Evolutionary conservation across 2,329 filamentous ascomycete species (phyloP).

Genomic region (Dothidotthia symphoricarpi): DNA sequence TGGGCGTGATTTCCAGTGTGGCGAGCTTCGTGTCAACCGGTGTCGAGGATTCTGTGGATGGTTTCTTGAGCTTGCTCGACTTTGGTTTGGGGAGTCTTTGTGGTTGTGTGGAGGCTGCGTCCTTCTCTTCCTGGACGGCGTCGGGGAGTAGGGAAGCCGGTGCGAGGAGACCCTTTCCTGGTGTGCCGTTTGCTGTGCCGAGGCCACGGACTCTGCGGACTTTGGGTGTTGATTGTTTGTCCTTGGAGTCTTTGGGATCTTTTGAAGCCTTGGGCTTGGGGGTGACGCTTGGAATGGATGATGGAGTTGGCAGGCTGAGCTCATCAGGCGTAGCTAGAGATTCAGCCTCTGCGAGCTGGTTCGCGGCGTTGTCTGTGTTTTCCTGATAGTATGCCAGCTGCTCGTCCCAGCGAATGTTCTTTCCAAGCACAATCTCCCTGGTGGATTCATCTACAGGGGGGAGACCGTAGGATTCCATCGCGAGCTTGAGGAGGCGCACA

Average conservation of each 20-base stretch:
- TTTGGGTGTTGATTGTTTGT: constrained; percentile 34
- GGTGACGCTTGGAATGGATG: constrained; percentile 16
- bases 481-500: constrained; percentile 46
- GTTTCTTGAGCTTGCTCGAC: constrained; percentile 22
- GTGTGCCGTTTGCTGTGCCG: constrained; percentile 40
- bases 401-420: constrained; percentile 49
- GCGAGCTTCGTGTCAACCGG: constrained; percentile 17
- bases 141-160: constrained; percentile 33
- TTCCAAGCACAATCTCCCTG: constrained; percentile 22
- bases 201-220: constrained; percentile 33
- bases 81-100: constrained; percentile 21
- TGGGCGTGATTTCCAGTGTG: constrained; percentile 20
- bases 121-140: constrained; percentile 25
- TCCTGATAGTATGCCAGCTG: constrained; percentile 49
- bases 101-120: constrained; percentile 7
- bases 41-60: constrained; percentile 15
- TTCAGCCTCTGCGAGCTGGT: constrained; percentile 29
- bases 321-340: constrained; percentile 36
- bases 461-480: constrained; percentile 26
- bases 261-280: constrained; percentile 21
- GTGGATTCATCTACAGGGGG: constrained; percentile 14
- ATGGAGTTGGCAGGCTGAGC: constrained; percentile 22
- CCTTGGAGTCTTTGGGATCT: constrained; percentile 6
- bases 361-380: constrained; percentile 29
- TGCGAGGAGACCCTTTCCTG: constrained; percentile 37